Percentiles rank a stretch among this genome's conserved stretches.
Evolutionary conservation across 192 early-diverging fungal genomes (phyloP).

Genomic region (Podila minutissima): DNA sequence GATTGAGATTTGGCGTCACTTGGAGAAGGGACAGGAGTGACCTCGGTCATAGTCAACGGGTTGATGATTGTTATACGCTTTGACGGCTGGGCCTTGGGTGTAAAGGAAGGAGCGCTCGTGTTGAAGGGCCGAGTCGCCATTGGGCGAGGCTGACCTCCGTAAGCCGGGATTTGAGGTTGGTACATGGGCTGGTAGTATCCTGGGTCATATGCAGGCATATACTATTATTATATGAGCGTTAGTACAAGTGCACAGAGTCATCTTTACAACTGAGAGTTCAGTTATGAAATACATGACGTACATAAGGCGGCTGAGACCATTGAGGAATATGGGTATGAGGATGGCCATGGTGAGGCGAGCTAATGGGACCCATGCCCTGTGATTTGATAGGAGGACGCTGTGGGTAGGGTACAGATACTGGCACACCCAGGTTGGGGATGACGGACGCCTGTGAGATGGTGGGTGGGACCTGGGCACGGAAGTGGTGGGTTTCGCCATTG

Average conservation of each 20-base stretch:
- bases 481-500: constrained; percentile 26
- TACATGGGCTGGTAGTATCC: constrained; percentile 30
- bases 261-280: no score
- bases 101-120: constrained; percentile 5
- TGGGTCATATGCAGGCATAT: neutral
- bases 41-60: constrained; percentile 72
- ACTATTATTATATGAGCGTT: neutral
- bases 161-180: constrained; percentile 23
- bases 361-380: neutral
- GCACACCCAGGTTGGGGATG: constrained; percentile 30
- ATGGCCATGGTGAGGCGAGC: neutral
- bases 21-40: constrained; percentile 34
- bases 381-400: constrained; percentile 1
- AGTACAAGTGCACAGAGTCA: neutral
- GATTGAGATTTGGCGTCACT: neutral
- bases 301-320: neutral
- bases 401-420: constrained; percentile 7
- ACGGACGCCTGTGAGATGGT: constrained; percentile 8
- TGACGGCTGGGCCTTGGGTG: constrained; percentile 36
- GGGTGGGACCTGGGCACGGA: constrained; percentile 28
- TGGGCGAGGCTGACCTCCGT: constrained; percentile 25
- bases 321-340: neutral
- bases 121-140: constrained; percentile 21
- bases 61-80: constrained; percentile 75
- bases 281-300: neutral